A percentile compares a stretch with the other conserved stretches of the same genome.
Evolutionary conservation across 2,329 filamentous ascomycete species (phyloP).

Genomic region (Pseudocercospora macadamiae): DNA sequence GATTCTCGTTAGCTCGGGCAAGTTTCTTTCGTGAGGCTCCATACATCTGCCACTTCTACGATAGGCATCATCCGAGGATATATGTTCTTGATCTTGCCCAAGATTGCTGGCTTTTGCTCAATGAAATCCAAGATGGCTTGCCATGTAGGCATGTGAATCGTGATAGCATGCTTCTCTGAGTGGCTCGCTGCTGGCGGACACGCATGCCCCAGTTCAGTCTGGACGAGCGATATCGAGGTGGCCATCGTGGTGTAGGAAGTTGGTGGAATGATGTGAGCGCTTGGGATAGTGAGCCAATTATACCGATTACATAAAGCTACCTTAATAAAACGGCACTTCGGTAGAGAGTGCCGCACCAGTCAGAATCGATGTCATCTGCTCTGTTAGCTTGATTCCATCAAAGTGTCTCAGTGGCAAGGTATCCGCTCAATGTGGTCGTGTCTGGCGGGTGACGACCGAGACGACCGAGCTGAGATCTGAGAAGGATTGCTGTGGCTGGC

Average conservation of each 20-base stretch:
- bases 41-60: neutral
- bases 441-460: neutral
- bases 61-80: slow-evolving; percentile 6
- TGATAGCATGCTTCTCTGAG: neutral
- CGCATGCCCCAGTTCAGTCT: neutral
- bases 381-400: no score
- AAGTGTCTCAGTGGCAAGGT: no score
- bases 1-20: neutral
- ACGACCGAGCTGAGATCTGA: neutral
- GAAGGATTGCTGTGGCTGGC: neutral
- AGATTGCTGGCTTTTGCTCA: neutral
- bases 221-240: neutral
- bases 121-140: slow-evolving; percentile 4
- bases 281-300: no score
- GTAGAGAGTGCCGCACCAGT: no score
- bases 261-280: no score
- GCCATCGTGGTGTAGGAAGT: neutral
- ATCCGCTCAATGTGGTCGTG: no score
- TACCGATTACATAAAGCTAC: no score
- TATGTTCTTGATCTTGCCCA: slow-evolving; percentile 3
- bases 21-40: neutral
- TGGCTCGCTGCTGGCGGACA: slow-evolving; percentile 5
- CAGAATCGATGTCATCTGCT: no score
- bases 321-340: no score
- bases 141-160: slow-evolving; percentile 7